Evolutionary conservation across 305 asterid species (phyloP).

Genomic region (Fraxinus angustifolia): DNA sequence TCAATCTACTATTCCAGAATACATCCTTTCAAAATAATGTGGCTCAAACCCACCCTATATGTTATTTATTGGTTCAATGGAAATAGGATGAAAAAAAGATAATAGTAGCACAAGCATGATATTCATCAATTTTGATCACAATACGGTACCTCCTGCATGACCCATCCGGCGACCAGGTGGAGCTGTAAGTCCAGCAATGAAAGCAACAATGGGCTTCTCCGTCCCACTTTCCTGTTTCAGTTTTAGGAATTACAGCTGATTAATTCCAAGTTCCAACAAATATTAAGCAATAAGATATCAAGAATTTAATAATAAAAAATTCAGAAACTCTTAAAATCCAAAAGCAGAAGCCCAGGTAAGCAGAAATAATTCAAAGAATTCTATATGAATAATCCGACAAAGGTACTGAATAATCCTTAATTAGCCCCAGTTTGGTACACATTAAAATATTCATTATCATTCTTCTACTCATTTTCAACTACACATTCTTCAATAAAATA

Average conservation of each 20-base stretch:
- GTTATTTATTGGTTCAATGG: not conserved
- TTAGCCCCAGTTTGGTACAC: too few species aligned
- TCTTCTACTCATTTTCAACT: too few species aligned
- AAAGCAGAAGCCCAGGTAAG: not conserved
- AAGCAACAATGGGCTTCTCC: slow-evolving; percentile 84
- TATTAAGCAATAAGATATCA: not conserved
- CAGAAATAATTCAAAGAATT: not conserved
- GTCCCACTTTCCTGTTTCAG: slow-evolving; percentile 81
- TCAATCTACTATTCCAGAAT: too few species aligned
- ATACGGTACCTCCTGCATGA: slow-evolving; percentile 85
- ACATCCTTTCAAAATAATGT: too few species aligned
- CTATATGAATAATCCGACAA: not conserved
- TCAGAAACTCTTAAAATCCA: slow-evolving; percentile 11
- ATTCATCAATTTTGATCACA: not conserved
- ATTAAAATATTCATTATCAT: too few species aligned
- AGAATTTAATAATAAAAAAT: not conserved
- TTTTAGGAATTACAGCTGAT: slow-evolving; percentile 9
- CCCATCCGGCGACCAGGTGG: slow-evolving; percentile 99
- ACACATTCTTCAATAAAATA: too few species aligned
- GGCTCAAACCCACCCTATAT: not conserved
- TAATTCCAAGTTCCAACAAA: slow-evolving; percentile 3
- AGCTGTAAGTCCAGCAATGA: slow-evolving; percentile 98
- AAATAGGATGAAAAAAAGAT: slow-evolving; percentile 1
- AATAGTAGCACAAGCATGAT: not conserved
- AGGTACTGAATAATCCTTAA: slow-evolving; percentile 2